Evolutionary conservation across 2,329 filamentous ascomycete genomes (phyloP), one percentile per base, ranked within the genome.

Genomic region (Cladosporium austrohemisphaericum): DNA sequence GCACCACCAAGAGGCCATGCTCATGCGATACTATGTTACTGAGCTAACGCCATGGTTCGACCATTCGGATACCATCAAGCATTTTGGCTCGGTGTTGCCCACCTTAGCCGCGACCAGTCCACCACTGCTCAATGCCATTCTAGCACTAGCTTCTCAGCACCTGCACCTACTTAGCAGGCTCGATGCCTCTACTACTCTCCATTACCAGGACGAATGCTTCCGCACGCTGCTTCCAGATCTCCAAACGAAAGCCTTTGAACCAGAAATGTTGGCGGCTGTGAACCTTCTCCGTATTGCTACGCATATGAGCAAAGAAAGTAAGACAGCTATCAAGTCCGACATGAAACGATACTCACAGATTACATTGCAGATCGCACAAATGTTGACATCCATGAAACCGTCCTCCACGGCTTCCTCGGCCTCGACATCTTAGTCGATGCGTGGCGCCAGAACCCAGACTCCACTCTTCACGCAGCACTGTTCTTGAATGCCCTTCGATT

Each of bases 101-200:
- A 69, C 75, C 47, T 68, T 75, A 18, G 76, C 79, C 3, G 71
- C 70, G 10, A 70, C 64, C 1, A 78, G 72, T 44, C 74, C 73
- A 1, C 73, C 76, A 2, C 68, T 83, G 3, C 66, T 80, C 10
- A 79, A 80, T 46, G 78, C 79, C 23, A 79, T 81, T 20, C 71
- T 80, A 33, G 78, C 79, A 1, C 67, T 81, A 4, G 74, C 79
- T 0, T 75, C 77, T 2, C 68, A 77, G 23, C 79, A 81, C 57
- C 62, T 80, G 26, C 11, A 47, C 28, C 40, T 54, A 37, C 28
- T 49, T 49, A 18, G 47, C 26, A 16, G 52, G 44, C 31, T 49
- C 43, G 4, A 51, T 36, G 41, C 36, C 31, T 45, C 44, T 10
- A 28, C 50, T n/a, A 11, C 35, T 16, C 10, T 36, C 33, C 7